phyloP scores from a whole-genome alignment of 768 basidiomycete genomes.

The Peribolospora kevripleyi region DNA sequence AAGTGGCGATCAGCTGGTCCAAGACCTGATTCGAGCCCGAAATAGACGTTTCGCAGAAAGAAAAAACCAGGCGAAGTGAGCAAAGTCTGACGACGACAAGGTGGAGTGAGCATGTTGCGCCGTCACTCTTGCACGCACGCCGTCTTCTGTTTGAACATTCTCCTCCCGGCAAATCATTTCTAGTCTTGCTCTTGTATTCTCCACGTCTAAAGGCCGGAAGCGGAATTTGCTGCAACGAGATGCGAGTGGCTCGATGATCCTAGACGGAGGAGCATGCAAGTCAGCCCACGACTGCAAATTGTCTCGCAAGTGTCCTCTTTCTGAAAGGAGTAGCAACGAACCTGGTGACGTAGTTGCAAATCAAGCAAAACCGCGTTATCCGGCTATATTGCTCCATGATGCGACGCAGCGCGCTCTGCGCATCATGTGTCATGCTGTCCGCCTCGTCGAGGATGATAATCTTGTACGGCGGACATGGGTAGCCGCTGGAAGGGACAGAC shows the following conservation, averaged over 20 bases:
- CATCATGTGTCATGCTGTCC: conserved; percentile 99
- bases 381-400: conserved; percentile 98
- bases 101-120: not conserved
- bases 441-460: conserved; percentile 97
- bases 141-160: conserved; percentile 27
- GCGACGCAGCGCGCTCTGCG: conserved; percentile 82
- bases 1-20: conserved; percentile 46
- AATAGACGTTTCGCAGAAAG: not conserved
- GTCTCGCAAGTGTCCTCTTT: not conserved
- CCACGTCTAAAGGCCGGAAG: conserved; percentile 69
- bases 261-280: conserved; percentile 17
- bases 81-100: not conserved
- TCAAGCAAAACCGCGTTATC: conserved; percentile 90
- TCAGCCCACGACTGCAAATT: not conserved
- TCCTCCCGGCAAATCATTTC: conserved; percentile 58
- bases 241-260: conserved; percentile 92
- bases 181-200: conserved; percentile 49
- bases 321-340: conserved; percentile 18
- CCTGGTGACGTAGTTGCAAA: conserved; percentile 99
- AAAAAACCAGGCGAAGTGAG: not conserved
- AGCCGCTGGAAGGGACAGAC: conserved; percentile 22
- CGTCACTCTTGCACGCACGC: conserved; percentile 13
- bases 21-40: conserved; percentile 25
- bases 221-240: conserved; percentile 99
- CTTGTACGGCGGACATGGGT: conserved; percentile 94